These are phyloP conservation scores for Cyclospora cayetanensis DNA, from an alignment of 169 alveolate genomes.

Conservation along the genomic window DNA sequence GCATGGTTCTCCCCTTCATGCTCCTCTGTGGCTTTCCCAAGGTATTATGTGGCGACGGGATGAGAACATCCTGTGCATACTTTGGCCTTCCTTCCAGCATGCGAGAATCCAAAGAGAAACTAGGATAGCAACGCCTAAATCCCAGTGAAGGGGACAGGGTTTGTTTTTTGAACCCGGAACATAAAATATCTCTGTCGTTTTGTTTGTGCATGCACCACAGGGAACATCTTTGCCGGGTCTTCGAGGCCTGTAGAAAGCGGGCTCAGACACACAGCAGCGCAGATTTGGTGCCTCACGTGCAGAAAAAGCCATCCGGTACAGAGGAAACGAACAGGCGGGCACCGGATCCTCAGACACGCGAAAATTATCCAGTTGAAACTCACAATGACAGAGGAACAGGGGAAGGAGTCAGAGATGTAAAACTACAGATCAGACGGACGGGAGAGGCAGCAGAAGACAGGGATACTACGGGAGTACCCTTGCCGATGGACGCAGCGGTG, in stretches of 20 bases:
- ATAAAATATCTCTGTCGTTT: too few species aligned
- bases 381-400: slow-evolving; percentile 3
- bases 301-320: not conserved
- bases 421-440: not conserved
- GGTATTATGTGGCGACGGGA: too few species aligned
- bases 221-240: slow-evolving; percentile 1
- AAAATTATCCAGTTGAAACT: not conserved
- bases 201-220: slow-evolving; percentile 30
- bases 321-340: not conserved
- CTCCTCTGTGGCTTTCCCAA: too few species aligned
- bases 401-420: not conserved
- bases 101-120: too few species aligned
- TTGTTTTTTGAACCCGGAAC: too few species aligned
- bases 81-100: too few species aligned
- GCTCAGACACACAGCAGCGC: not conserved
- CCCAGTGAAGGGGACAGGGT: too few species aligned
- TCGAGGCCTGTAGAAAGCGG: not conserved
- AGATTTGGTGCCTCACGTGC: not conserved
- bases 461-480: too few species aligned
- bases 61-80: too few species aligned
- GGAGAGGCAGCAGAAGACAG: not conserved
- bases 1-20: too few species aligned
- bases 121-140: too few species aligned
- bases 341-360: not conserved
- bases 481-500: too few species aligned